Conservation (phyloP, 2,329 filamentous ascomycete species). For the Paecilomyces variotii region DNA sequence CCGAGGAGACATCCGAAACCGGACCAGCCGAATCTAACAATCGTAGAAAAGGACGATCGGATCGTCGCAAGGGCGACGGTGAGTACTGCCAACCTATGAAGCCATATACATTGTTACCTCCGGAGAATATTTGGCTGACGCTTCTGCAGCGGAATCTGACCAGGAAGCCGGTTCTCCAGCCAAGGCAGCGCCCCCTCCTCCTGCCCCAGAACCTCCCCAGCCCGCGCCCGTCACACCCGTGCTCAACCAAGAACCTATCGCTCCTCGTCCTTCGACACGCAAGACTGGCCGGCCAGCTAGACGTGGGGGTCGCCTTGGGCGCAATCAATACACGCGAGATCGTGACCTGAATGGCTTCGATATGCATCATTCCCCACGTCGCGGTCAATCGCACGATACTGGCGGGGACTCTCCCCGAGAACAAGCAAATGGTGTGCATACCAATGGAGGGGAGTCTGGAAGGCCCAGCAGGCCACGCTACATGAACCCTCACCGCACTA, state of each 20-base stretch:
- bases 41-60: slow-evolving; percentile 73
- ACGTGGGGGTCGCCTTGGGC: slow-evolving; percentile 55
- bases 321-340: slow-evolving; percentile 78
- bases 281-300: slow-evolving; percentile 59
- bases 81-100: slow-evolving; percentile 14
- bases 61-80: slow-evolving; percentile 76
- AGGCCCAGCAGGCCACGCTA: slow-evolving; percentile 55
- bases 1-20: slow-evolving; percentile 56
- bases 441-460: slow-evolving; percentile 50
- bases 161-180: slow-evolving; percentile 55
- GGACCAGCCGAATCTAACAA: slow-evolving; percentile 66
- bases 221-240: slow-evolving; percentile 36
- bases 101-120: background rate
- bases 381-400: slow-evolving; percentile 32
- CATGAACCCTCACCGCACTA: slow-evolving; percentile 53
- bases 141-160: slow-evolving; percentile 55
- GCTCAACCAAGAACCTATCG: slow-evolving; percentile 27
- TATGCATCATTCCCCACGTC: slow-evolving; percentile 27
- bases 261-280: slow-evolving; percentile 42
- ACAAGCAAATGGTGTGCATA: slow-evolving; percentile 36
- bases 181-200: slow-evolving; percentile 31
- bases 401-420: slow-evolving; percentile 31
- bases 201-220: slow-evolving; percentile 31
- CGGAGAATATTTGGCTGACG: slow-evolving; percentile 25
- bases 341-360: slow-evolving; percentile 51